Evolutionary conservation across 345 rosid genomes (phyloP).

Genomic region (Theobroma cacao): DNA sequence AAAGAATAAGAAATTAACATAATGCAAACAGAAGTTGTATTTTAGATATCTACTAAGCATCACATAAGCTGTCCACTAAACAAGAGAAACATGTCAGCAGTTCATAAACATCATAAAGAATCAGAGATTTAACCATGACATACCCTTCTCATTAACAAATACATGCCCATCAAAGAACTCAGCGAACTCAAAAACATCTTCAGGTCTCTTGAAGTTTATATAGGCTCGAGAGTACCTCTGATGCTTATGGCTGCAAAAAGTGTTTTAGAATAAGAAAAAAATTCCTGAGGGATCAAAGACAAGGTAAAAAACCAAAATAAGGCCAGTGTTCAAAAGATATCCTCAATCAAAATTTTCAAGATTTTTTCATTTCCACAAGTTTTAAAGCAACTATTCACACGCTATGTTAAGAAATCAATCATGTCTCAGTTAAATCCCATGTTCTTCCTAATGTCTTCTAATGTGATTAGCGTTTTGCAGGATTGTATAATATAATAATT

Average conservation of each 20-base stretch:
- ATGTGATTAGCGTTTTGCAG: neutral
- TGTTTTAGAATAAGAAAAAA: neutral
- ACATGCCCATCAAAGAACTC: slow-evolving; percentile 64
- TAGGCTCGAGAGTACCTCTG: slow-evolving; percentile 66
- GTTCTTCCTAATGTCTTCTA: neutral
- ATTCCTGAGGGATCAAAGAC: too few species aligned
- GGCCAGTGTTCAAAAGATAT: neutral
- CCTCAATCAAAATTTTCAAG: neutral
- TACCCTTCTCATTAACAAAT: slow-evolving; percentile 80
- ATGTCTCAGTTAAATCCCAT: neutral
- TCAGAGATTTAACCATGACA: neutral
- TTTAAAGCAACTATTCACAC: neutral
- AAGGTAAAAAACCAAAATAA: neutral
- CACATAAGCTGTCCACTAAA: neutral
- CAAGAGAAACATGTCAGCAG: neutral
- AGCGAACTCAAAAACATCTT: slow-evolving; percentile 66
- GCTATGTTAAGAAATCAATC: neutral
- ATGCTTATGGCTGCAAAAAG: slow-evolving; percentile 43
- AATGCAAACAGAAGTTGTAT: neutral
- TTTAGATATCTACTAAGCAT: neutral
- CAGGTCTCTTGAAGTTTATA: slow-evolving; percentile 54
- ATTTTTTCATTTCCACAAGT: neutral
- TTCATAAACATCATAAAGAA: neutral
- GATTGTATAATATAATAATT: neutral
- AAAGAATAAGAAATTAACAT: neutral